These are phyloP conservation scores for Chrysanthemum lavandulifolium DNA, from an alignment of 129 eudicot genomes.

Conservation along the genomic window DNA sequence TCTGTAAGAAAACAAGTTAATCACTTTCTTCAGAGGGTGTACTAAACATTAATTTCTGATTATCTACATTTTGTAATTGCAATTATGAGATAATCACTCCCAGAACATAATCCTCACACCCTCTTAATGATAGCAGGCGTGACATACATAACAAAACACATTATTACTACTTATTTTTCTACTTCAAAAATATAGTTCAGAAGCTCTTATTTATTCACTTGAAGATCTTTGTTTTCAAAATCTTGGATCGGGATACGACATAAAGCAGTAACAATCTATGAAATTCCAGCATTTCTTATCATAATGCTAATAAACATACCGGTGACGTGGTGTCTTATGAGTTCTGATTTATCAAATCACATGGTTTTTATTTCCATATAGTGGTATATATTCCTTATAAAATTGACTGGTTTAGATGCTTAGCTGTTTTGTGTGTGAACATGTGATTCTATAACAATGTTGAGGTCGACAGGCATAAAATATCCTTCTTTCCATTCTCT, in stretches of 20 bases:
- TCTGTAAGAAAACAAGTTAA: no score
- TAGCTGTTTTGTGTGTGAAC: no score
- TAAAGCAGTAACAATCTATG: not conserved
- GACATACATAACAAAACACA: slow-evolving; percentile 2
- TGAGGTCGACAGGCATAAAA: not conserved
- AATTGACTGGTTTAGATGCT: no score
- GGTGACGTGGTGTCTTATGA: no score
- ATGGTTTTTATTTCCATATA: not conserved
- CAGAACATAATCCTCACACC: not conserved
- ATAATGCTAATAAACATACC: no score
- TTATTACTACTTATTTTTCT: slow-evolving; percentile 7
- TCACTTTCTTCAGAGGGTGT: no score
- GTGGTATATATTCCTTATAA: no score
- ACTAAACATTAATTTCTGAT: no score
- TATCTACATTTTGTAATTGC: no score
- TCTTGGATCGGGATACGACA: slow-evolving; percentile 10
- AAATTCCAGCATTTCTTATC: no score
- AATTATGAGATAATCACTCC: no score
- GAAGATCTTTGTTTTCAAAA: slow-evolving; percentile 31
- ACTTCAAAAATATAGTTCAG: slow-evolving; percentile 6
- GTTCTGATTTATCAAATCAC: no score
- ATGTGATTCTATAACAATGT: not conserved
- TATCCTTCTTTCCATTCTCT: not conserved
- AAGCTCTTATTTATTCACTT: slow-evolving; percentile 16
- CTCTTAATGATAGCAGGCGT: slow-evolving; percentile 9